Conservation (phyloP, 2,329 filamentous ascomycete genomes). For the Scopulariopsis brevicaulis region DNA sequence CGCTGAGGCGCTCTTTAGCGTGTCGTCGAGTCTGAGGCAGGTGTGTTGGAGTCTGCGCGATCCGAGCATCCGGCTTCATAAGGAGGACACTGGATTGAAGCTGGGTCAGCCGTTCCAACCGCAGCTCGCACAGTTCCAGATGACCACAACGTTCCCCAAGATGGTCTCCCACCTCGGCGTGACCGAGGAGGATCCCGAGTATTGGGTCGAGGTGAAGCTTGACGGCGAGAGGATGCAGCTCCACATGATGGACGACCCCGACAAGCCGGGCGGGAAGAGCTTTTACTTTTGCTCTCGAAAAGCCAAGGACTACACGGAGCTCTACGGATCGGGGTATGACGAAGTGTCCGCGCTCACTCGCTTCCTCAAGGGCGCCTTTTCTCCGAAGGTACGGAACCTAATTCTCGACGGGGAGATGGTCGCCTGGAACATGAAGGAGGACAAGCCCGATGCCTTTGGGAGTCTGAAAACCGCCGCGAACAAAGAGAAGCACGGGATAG, state of each 20-base stretch:
- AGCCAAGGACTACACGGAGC: slow-evolving; percentile 89
- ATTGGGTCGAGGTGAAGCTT: slow-evolving; percentile 97
- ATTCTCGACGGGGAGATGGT: slow-evolving; percentile 99
- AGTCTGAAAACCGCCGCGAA: slow-evolving; percentile 87
- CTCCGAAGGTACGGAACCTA: slow-evolving; percentile 65
- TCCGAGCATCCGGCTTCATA: slow-evolving; percentile 58
- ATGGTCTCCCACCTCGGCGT: slow-evolving; percentile 60
- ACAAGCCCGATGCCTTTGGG: slow-evolving; percentile 81
- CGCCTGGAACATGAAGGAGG: slow-evolving; percentile 81
- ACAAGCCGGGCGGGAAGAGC: slow-evolving; percentile 53
- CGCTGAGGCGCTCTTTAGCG: slow-evolving; percentile 69
- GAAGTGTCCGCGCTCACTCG: slow-evolving; percentile 68
- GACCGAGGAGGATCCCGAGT: slow-evolving; percentile 61
- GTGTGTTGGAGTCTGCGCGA: slow-evolving; percentile 93
- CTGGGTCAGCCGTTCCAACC: slow-evolving; percentile 96
- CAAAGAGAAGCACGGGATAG: slow-evolving; percentile 55
- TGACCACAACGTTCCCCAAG: slow-evolving; percentile 63
- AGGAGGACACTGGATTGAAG: slow-evolving; percentile 61
- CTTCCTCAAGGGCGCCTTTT: slow-evolving; percentile 68
- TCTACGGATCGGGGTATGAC: slow-evolving; percentile 77
- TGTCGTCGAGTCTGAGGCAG: slow-evolving; percentile 77
- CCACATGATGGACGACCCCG: slow-evolving; percentile 70
- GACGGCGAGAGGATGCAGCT: slow-evolving; percentile 97
- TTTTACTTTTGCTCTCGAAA: slow-evolving; percentile 94
- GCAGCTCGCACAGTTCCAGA: slow-evolving; percentile 86